Conservation (phyloP, 768 basidiomycete species). For the Galerina marginata region DNA sequence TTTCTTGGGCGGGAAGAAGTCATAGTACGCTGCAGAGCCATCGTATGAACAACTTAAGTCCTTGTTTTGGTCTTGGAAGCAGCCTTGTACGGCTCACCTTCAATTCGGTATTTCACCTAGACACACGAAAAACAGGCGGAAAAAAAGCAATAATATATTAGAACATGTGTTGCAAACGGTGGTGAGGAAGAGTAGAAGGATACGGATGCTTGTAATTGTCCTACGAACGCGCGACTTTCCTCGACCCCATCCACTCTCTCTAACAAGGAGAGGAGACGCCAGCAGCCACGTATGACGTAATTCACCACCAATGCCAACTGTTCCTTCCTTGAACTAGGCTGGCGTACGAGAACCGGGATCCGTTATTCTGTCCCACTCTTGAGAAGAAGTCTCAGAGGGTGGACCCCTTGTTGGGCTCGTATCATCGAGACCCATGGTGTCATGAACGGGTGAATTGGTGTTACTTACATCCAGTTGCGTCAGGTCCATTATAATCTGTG, state of each 20-base stretch:
- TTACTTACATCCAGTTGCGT: slow-evolving; percentile 89
- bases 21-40: slow-evolving; percentile 68
- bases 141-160: slow-evolving; percentile 62
- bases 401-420: slow-evolving; percentile 69
- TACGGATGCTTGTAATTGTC: slow-evolving; percentile 21
- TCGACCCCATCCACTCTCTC: slow-evolving; percentile 18
- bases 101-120: slow-evolving; percentile 69
- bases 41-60: slow-evolving; percentile 18
- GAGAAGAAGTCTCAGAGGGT: slow-evolving; percentile 86
- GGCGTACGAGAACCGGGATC: slow-evolving; percentile 68
- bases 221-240: slow-evolving; percentile 30
- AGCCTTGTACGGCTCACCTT: slow-evolving; percentile 65
- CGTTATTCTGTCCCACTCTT: slow-evolving; percentile 90
- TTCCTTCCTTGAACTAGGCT: slow-evolving; percentile 32
- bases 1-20: slow-evolving; percentile 74
- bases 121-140: slow-evolving; percentile 24
- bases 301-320: slow-evolving; percentile 13
- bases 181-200: slow-evolving; percentile 25
- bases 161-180: slow-evolving; percentile 46
- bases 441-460: slow-evolving; percentile 44
- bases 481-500: slow-evolving; percentile 69
- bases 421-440: slow-evolving; percentile 37
- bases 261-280: slow-evolving; percentile 20
- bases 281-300: slow-evolving; percentile 22
- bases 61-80: slow-evolving; percentile 6